phyloP scores from a whole-genome alignment of 2,329 filamentous ascomycete species.

The Leptographium galeiforme region DNA sequence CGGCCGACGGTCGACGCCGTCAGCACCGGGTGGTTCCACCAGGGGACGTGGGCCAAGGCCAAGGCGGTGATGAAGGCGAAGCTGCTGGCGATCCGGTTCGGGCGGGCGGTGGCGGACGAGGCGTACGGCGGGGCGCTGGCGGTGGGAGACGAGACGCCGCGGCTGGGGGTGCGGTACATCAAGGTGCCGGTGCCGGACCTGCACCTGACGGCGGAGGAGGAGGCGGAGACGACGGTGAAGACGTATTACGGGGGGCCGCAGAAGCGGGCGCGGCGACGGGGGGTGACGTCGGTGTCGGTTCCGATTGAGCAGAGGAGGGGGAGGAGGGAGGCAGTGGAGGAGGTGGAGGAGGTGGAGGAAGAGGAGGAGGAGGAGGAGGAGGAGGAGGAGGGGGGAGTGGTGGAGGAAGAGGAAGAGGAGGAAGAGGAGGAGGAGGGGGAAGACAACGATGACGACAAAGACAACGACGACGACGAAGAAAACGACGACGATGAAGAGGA shows the following conservation, averaged over 20 bases:
- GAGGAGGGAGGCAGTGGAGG: not conserved
- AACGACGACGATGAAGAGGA: constrained; percentile 2
- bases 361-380: constrained; percentile 2
- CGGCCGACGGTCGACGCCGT: constrained; percentile 43
- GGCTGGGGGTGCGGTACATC: constrained; percentile 16
- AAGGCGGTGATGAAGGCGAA: constrained; percentile 84
- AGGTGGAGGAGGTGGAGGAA: not conserved
- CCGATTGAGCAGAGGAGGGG: constrained; percentile 5
- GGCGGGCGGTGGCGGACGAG: constrained; percentile 33
- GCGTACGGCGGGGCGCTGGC: constrained; percentile 31
- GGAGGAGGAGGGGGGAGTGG: not conserved
- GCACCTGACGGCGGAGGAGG: constrained; percentile 23
- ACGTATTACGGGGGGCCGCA: constrained; percentile 9
- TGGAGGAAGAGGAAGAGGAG: constrained; percentile 1
- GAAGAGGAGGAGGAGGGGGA: no score
- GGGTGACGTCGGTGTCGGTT: constrained; percentile 8
- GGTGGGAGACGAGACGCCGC: constrained; percentile 20
- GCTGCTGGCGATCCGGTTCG: constrained; percentile 52
- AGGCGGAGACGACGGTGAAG: constrained; percentile 6
- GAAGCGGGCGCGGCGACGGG: constrained; percentile 8
- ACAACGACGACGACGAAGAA: constrained; percentile 3
- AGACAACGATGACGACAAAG: constrained; percentile 7
- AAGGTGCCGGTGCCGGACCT: constrained; percentile 25
- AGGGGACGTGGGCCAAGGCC: constrained; percentile 68
- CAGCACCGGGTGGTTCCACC: constrained; percentile 72